Base-by-base conservation (phyloP, 192 early-diverging fungal genomes). In the Entomortierella parvispora region DNA sequence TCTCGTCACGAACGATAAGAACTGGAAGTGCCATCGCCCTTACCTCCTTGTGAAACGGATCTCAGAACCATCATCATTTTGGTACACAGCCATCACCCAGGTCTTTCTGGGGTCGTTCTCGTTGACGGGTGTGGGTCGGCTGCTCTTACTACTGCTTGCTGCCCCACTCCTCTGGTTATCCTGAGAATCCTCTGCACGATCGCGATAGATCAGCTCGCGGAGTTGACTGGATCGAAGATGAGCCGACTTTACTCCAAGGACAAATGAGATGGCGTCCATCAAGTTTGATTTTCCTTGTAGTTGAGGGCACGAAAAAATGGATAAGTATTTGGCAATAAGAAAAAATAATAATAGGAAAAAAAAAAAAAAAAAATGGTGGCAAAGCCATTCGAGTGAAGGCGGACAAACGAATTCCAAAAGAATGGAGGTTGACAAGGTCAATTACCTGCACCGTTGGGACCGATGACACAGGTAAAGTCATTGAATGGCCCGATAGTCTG, bases 231-330 rank as follows among this genome's bases (percentile, higher is more conserved):
- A 98, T 9, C 98, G 92, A 62, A 99, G 82, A 43, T 98, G 94
- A n/a, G 87, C 56, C 5, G 95, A 95, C 50, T 95, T 92, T 56
- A 99, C 91, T 31, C 98, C 98, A 23, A 99, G 86, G 2, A 99
- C 98, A 87, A 99, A 99, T 31, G 92, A 94, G 71, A 99, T 96
- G 42, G 98, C 98, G 77, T 99, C 98, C 97, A 99, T 99, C 22
- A 99, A 85, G 72, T 99, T 99, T 20, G 96, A 98, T 81, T 99
- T 99, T 17, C 96, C 92, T 94, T 31, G 25, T 32, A 25, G 48
- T 53, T 23, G n/a, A n/a, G n/a, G n/a, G n/a, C n/a, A n/a, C 23
- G 58, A 60, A 26, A 58, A 59, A 18, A 29, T 33, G 23, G 17
- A 22, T 20, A 42, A 20, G 15, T 47, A 8, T 26, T 26, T 23